These are phyloP conservation scores for Urochloa ruziziensis DNA, from an alignment of 176 grass and related monocot genomes.

Conservation along the genomic window DNA sequence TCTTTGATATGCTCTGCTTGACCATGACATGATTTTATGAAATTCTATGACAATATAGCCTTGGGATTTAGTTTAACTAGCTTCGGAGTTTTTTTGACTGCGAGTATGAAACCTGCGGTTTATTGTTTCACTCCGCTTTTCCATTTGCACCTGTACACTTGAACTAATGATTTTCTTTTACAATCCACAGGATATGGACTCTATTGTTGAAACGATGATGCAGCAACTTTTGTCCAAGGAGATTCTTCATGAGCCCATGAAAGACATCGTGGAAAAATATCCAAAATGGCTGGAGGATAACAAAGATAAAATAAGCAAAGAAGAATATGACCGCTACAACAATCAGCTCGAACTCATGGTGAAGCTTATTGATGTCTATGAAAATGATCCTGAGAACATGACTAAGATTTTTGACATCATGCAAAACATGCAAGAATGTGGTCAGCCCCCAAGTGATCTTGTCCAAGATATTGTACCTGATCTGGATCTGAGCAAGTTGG, in stretches of 20 bases:
- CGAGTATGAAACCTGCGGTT: neutral
- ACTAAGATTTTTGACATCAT: conserved; percentile 86
- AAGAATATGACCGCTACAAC: conserved; percentile 70
- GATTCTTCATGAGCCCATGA: conserved; percentile 97
- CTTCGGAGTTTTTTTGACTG: neutral
- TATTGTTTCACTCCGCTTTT: neutral
- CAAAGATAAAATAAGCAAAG: conserved; percentile 67
- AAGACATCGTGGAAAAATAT: conserved; percentile 91
- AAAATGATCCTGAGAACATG: conserved; percentile 82
- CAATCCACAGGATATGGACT: conserved; percentile 74
- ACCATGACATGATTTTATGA: neutral
- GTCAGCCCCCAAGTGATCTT: conserved; percentile 92
- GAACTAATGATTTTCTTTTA: conserved; percentile 16
- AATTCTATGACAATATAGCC: neutral
- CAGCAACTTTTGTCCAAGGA: conserved; percentile 95
- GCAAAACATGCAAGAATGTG: conserved; percentile 98
- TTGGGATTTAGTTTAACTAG: neutral
- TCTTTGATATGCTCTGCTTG: neutral
- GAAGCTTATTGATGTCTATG: conserved; percentile 80
- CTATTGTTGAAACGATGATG: conserved; percentile 98
- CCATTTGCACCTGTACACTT: neutral
- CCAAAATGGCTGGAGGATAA: conserved; percentile 92
- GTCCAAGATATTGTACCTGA: conserved; percentile 85
- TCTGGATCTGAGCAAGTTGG: conserved; percentile 78
- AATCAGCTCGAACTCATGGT: conserved; percentile 78